phyloP scores from a whole-genome alignment of 1,139 yeast species.

The Geotrichum australiense region DNA sequence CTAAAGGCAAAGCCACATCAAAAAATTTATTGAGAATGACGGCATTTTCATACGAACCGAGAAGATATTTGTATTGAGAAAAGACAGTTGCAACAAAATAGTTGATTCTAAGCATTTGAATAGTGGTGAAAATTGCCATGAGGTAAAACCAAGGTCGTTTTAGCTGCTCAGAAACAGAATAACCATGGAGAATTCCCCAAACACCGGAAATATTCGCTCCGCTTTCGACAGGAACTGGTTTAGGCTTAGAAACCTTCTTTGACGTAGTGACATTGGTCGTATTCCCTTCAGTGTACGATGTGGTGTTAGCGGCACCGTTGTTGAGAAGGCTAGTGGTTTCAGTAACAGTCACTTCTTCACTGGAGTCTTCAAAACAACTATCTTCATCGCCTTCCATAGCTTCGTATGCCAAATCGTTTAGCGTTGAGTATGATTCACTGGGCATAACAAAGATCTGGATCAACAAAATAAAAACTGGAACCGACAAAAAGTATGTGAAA shows the following conservation, averaged over 20 bases:
- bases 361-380: constrained; percentile 17
- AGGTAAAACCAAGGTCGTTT: constrained; percentile 70
- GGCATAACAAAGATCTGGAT: constrained; percentile 83
- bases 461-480: constrained; percentile 64
- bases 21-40: constrained; percentile 61
- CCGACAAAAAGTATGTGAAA: constrained; percentile 57
- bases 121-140: constrained; percentile 70
- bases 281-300: constrained; percentile 10
- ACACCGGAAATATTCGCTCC: constrained; percentile 52
- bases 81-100: constrained; percentile 84
- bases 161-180: constrained; percentile 55
- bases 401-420: constrained; percentile 48
- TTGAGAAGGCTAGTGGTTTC: constrained; percentile 19
- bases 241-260: constrained; percentile 11
- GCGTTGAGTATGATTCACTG: constrained; percentile 59
- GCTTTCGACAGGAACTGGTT: constrained; percentile 30
- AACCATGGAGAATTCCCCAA: constrained; percentile 77
- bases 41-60: constrained; percentile 51
- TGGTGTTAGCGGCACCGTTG: neutral
- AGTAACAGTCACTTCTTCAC: constrained; percentile 18
- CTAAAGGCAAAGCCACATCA: constrained; percentile 79
- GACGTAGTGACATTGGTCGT: constrained; percentile 7
- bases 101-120: constrained; percentile 86
- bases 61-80: constrained; percentile 66
- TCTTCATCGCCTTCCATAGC: constrained; percentile 21